A percentile compares a stretch with the other conserved stretches of the same genome.
These are phyloP conservation scores for Naegleria lovaniensis DNA, from an alignment of 208 protist species.

Conservation along the genomic window DNA sequence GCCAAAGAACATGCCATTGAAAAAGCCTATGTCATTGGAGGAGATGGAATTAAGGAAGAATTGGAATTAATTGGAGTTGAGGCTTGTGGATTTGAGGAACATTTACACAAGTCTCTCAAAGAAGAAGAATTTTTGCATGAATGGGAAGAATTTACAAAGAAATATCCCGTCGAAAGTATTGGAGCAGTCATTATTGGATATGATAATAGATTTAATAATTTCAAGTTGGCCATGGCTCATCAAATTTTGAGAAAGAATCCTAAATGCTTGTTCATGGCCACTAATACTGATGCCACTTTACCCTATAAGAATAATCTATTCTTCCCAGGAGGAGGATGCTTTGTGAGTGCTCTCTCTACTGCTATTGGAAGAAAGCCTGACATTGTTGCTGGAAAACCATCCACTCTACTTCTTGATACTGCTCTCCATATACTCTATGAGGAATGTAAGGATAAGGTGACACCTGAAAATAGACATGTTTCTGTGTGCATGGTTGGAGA, in stretches of 20 bases:
- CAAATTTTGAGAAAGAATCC: conserved; percentile 8
- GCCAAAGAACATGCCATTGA: neutral
- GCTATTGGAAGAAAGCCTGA: neutral
- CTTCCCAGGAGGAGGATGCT: neutral
- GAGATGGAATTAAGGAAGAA: conserved; percentile 16
- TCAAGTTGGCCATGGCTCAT: neutral
- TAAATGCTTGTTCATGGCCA: conserved; percentile 1
- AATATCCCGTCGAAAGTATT: neutral
- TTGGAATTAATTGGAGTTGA: neutral
- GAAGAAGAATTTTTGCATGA: neutral
- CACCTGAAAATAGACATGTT: neutral
- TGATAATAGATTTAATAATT: conserved; percentile 16
- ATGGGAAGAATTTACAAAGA: neutral
- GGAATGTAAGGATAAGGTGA: neutral
- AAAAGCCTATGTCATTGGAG: conserved; percentile 13
- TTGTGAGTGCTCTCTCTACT: neutral
- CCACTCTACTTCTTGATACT: neutral
- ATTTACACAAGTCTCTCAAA: neutral
- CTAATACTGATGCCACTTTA: neutral
- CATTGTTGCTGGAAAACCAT: conserved; percentile 4
- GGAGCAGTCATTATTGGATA: conserved; percentile 5
- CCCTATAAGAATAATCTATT: neutral
- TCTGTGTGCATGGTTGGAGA: conserved; percentile 21
- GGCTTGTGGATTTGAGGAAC: neutral
- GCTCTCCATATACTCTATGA: neutral